Evolutionary conservation across 2,329 filamentous ascomycete genomes (phyloP), one percentile per base, ranked within the genome.

Genomic region (Volutella citrinella): DNA sequence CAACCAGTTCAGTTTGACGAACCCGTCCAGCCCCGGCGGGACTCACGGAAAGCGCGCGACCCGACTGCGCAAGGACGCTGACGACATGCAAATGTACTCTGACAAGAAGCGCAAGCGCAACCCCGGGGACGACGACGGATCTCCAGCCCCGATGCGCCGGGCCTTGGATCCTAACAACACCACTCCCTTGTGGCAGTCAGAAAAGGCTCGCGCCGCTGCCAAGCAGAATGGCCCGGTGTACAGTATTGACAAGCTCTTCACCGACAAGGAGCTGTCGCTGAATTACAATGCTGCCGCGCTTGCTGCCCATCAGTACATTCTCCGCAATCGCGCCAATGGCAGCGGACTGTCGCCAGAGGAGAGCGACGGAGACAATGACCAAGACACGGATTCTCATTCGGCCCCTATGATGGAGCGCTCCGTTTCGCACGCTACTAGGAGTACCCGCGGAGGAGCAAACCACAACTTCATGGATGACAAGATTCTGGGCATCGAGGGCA

Each of bases 221-320:
- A 74, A 75, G 53, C 72, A 78, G 49, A 71, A 75, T 14, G 78
- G 76, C 8, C 72, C 77, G 0, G 61, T 79, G 3, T 82, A 81
- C 55, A 82, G 75, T 54, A 75, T 84, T 39, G 79, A 84, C 49
- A 83, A 83, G 63, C 71, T 84, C 22, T 84, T 84, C 31, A 84
- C 80, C 0, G 80, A 84, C 48, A 83, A 81, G 59, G 80, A 84
- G 60, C 68, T 84, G 19, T 70, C 74, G 5, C 72, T 84, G 65
- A 77, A 76, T 18, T 82, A 82, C 55, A 82, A 82, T 40, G 63
- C 68, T 5, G 75, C 80, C 6, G 78, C 80, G 19, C 50, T 81
- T 14, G 78, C 78, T 3, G 72, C 80, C 8, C 76, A 82, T 55
- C 74, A 76, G 42, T 76, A 80, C 49, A 69, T 82, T 36, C 59